These are phyloP conservation scores for Cnidoscolus chayamansa DNA, from an alignment of 441 rosid genomes.

Conservation along the genomic window DNA sequence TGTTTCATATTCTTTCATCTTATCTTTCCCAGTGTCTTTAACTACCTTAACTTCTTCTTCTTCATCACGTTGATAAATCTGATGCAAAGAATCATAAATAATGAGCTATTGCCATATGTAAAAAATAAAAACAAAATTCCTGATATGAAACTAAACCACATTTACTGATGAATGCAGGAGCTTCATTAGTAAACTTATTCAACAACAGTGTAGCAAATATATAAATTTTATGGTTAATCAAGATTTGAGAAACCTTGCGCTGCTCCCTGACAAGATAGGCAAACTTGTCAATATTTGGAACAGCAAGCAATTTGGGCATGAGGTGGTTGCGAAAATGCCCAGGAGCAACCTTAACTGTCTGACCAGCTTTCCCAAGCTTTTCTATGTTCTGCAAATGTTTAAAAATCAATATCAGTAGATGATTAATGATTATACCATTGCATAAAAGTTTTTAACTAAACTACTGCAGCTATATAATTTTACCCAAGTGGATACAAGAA, in stretches of 20 bases:
- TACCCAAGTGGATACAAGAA: background rate
- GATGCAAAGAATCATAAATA: background rate
- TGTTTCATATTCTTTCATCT: slow-evolving; percentile 59
- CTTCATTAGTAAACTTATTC: background rate
- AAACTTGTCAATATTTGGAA: slow-evolving; percentile 87
- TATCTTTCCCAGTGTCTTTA: slow-evolving; percentile 46
- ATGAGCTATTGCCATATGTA: background rate
- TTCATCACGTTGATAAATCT: slow-evolving; percentile 73
- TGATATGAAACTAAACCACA: background rate
- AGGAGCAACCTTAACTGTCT: slow-evolving; percentile 89
- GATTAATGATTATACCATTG: slow-evolving; percentile 6
- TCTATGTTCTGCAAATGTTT: slow-evolving; percentile 54
- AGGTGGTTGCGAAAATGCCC: slow-evolving; percentile 88
- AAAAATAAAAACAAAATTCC: background rate
- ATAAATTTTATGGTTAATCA: background rate
- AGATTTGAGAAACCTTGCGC: slow-evolving; percentile 50
- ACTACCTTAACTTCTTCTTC: slow-evolving; percentile 72
- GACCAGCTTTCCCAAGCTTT: slow-evolving; percentile 92
- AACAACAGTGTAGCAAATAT: background rate
- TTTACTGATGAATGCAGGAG: background rate
- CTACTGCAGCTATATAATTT: background rate
- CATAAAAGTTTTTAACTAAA: background rate
- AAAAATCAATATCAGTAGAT: slow-evolving; percentile 13
- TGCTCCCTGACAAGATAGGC: slow-evolving; percentile 83
- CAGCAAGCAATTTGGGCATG: slow-evolving; percentile 95